Base-by-base conservation (phyloP, 176 grass and related monocot genomes). In the Lolium rigidum region DNA sequence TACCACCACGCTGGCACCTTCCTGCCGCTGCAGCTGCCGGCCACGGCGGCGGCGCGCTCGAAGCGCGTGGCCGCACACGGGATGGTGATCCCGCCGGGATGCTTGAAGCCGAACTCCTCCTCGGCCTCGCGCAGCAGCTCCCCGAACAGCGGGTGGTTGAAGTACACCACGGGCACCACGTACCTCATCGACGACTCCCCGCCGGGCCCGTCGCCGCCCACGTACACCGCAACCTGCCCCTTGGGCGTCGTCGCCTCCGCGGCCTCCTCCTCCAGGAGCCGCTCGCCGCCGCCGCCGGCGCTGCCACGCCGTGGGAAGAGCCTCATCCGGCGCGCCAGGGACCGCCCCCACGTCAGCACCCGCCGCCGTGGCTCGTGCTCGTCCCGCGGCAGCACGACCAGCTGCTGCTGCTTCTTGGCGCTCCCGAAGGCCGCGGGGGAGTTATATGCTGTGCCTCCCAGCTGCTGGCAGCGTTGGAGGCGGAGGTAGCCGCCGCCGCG, bases 31-130 rank as follows among this genome's bases (percentile, higher is more conserved):
- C 82, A 14, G n/a, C 56, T 2, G 57, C 8, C 78, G 69, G 91
- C 90, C 22, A 83, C 76, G 51, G 94, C 94, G 55, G 88, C 83
- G 7, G 77, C 92, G 35, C 84, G 83, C 88, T 98, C 96, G 74
- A 98, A 98, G 11, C 87, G 12, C 0, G 93, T 80, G 38, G 87
- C 84, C 1, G 93, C 89, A 86, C 93, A 95, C 1, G 96, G 96
- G 80, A 98, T 98, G 65, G 96, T 98, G 92, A 98, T 98, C 17
- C 93, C 93, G 56, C 96, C 93, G 21, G 96, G 93, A 77, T 98
- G 96, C 51, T 88, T 21, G 88, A 92, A 98, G 0, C 96, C 96
- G 79, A 95, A 95, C 90, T 98, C 91, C 86, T 92, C 88, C 91
- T 98, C 92, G n/a, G 96, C 93, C 92, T 98, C 96, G 63, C 92